These are phyloP conservation scores for Fusarium penzigii DNA, from an alignment of 2,329 filamentous ascomycete genomes.

Conservation along the genomic window DNA sequence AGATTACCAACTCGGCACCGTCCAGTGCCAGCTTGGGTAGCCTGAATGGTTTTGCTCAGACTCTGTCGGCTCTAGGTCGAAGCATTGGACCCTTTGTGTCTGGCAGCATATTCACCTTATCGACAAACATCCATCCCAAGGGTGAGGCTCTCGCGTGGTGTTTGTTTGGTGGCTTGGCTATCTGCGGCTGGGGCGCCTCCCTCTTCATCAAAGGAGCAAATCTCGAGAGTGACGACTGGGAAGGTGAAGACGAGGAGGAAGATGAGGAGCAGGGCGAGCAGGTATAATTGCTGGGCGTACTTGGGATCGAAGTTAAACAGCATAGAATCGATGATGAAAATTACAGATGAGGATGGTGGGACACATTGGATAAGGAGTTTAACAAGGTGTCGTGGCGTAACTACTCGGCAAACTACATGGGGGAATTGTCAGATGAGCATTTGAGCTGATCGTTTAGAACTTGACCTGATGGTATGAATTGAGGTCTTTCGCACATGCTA, in stretches of 20 bases:
- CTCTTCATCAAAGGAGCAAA: conserved; percentile 71
- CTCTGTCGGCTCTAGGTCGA: conserved; percentile 85
- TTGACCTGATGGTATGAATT: no score
- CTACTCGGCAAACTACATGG: no score
- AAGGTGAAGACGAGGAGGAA: conserved; percentile 30
- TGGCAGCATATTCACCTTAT: conserved; percentile 80
- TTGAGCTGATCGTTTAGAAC: no score
- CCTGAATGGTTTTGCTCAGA: conserved; percentile 91
- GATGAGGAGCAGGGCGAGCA: no score
- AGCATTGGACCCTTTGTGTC: conserved; percentile 87
- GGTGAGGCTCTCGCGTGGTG: conserved; percentile 87
- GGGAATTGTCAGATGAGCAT: no score
- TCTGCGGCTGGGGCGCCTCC: conserved; percentile 78
- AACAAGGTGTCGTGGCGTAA: no score
- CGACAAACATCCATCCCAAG: conserved; percentile 71
- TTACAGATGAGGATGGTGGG: no score
- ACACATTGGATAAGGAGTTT: no score
- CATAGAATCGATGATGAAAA: no score
- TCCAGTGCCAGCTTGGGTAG: conserved; percentile 84
- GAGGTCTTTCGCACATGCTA: no score
- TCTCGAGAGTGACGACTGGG: conserved; percentile 61
- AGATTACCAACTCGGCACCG: conserved; percentile 93
- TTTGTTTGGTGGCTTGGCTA: conserved; percentile 79
- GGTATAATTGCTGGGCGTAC: no score
- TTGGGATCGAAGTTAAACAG: no score